phyloP scores from a whole-genome alignment of 176 grass and related monocot genomes.

The Oryza longistaminata region DNA sequence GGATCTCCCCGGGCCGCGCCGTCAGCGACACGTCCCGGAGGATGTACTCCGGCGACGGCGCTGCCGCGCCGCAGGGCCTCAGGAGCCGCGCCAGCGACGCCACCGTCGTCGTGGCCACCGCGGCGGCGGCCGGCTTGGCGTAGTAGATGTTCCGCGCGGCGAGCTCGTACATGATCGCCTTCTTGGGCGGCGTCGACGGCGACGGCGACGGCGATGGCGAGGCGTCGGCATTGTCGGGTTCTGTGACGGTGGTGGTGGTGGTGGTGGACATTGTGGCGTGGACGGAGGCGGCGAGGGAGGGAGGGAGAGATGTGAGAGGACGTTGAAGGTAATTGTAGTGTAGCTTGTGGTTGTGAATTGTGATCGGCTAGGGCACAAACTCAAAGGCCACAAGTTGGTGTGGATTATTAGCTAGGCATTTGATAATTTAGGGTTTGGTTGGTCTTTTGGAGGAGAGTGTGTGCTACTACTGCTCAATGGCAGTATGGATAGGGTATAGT shows the following conservation, averaged over 20 bases:
- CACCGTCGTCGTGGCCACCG: background rate
- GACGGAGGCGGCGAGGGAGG: constrained; percentile 19
- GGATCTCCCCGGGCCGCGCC: constrained; percentile 72
- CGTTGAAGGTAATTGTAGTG: constrained; percentile 26
- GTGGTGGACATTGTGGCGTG: constrained; percentile 46
- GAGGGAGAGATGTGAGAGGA: background rate
- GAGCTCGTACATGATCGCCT: constrained; percentile 55
- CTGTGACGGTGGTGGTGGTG: constrained; percentile 31
- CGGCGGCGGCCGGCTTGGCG: constrained; percentile 46
- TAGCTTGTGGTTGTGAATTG: background rate
- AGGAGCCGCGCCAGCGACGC: constrained; percentile 41
- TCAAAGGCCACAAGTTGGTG: constrained; percentile 6
- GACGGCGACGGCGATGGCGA: background rate
- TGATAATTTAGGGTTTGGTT: constrained; percentile 32
- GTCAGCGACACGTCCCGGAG: constrained; percentile 81
- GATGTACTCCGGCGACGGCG: constrained; percentile 60
- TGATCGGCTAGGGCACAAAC: background rate
- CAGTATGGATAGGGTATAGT: background rate
- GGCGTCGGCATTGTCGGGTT: constrained; percentile 34
- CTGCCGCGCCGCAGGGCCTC: constrained; percentile 42
- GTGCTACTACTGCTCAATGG: background rate
- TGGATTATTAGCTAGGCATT: background rate
- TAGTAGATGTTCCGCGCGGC: constrained; percentile 85
- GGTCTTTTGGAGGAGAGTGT: background rate
- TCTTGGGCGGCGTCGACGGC: constrained; percentile 12